Conservation (phyloP, 179 eudicot genomes). For the Silene noctiflora region DNA sequence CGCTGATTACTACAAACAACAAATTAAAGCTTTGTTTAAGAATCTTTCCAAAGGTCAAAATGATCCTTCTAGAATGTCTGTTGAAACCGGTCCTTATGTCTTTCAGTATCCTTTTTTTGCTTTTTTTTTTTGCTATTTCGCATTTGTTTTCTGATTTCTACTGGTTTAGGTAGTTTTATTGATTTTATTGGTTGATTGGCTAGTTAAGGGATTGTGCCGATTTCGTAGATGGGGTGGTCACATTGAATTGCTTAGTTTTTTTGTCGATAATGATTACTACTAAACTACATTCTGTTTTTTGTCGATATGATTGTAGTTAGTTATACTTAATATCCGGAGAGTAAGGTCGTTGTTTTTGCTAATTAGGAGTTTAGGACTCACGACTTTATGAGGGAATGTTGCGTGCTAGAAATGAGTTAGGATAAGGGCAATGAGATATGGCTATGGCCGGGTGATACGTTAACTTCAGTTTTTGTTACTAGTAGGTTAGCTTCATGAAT, state of each 20-base stretch:
- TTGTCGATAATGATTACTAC: too few relatives aligned
- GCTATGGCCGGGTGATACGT: neutral
- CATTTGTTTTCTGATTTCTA: neutral
- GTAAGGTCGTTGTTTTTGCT: neutral
- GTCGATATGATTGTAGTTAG: neutral
- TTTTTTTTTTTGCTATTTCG: neutral
- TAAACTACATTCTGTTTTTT: neutral
- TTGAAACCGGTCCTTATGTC: conserved; percentile 89
- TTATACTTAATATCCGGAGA: neutral
- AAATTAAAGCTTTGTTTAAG: conserved; percentile 85
- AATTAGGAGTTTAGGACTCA: neutral
- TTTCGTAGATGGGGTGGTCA: neutral
- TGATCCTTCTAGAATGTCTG: conserved; percentile 89
- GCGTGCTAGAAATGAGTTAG: neutral
- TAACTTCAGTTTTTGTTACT: neutral
- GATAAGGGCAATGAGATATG: neutral
- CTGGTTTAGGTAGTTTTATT: neutral
- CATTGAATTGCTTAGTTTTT: neutral
- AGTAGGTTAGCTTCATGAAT: neutral
- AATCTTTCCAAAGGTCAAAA: conserved; percentile 86
- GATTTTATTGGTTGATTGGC: neutral
- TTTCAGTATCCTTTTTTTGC: conserved; percentile 86
- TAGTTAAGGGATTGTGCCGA: neutral
- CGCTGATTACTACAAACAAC: conserved; percentile 83
- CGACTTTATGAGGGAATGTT: neutral